Base-by-base conservation (phyloP, 2,329 filamentous ascomycete species). In the Colletotrichum sp. region DNA sequence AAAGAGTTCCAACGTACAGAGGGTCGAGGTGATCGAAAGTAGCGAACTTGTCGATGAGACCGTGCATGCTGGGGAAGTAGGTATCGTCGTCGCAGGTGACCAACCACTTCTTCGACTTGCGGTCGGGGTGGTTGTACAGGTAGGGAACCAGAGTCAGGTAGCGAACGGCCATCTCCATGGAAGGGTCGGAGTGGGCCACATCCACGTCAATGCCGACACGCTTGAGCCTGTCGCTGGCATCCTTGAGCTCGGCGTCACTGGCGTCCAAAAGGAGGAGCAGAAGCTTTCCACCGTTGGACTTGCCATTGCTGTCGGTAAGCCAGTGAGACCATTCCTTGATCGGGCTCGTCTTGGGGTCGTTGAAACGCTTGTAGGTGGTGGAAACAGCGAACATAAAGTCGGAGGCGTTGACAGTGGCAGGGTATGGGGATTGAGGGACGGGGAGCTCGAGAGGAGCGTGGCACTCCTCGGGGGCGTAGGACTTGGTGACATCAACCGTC, bases 51-150 rank as follows among this genome's bases (percentile, higher is more conserved):
- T 89, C 84, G 5, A 89, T 85, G 15, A 93, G 83, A 13, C 84
- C 87, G 69, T 91, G 85, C 81, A 92, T 91, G 73, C 88, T 92
- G 7, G 89, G 88, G 85, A 93, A 93, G 81, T 92, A 93, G 5
- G 92, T 93, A 77, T 93, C 92, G 78, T 93, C 92, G 78, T 93
- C 91, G 80, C 92, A 92, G 16, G 90, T 87, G 16, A 91, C 90
- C 2, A 91, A 86, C 92, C 92, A 93, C 78, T 90, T 91, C 82
- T 88, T 90, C 34, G 81, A 81, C 28, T 80, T 81, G 63, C 88
- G 85, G 4, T 88, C 88, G 4, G 84, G 85, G 78, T 91, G 89
- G 68, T 88, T 87, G 83, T 89, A 92, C 15, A 92, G 83, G 0
- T 87, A 88, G 4, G 90, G 89, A 3, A 91, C 87, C 3, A 92